phyloP scores from a whole-genome alignment of 768 basidiomycete species.

The Xerocomus spinulosus region DNA sequence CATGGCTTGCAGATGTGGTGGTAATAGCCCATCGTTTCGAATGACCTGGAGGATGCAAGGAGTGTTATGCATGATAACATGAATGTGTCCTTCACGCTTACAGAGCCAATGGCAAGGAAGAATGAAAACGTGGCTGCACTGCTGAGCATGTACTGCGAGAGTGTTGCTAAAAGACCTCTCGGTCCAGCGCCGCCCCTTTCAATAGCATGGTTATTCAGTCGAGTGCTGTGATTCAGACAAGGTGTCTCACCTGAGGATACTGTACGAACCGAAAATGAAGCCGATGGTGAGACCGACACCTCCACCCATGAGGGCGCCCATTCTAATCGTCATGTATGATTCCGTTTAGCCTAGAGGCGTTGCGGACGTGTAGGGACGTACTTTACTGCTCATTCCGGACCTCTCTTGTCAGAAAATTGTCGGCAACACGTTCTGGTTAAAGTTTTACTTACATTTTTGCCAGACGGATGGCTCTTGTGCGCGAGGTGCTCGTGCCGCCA shows the following conservation, averaged over 20 bases:
- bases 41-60: constrained; percentile 59
- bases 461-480: constrained; percentile 59
- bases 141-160: constrained; percentile 97
- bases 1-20: constrained; percentile 59
- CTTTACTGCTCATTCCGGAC: constrained; percentile 47
- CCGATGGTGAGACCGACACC: constrained; percentile 96
- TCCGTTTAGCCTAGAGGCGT: constrained; percentile 3
- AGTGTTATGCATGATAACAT: constrained; percentile 3
- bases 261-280: constrained; percentile 94
- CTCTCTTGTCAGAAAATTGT: constrained; percentile 10
- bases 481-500: constrained; percentile 34
- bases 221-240: background rate
- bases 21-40: constrained; percentile 66
- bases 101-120: constrained; percentile 93
- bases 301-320: constrained; percentile 90
- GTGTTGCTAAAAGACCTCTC: constrained; percentile 81
- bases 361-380: constrained; percentile 29
- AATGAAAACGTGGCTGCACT: constrained; percentile 97
- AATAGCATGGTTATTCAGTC: constrained; percentile 4
- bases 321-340: constrained; percentile 43
- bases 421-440: background rate
- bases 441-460: constrained; percentile 60
- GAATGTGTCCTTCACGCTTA: constrained; percentile 34
- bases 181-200: constrained; percentile 85
- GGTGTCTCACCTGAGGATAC: constrained; percentile 72